A percentile compares a stretch with the other conserved stretches of the same genome.
phyloP scores from a whole-genome alignment of 192 early-diverging fungal species.

The Coemansia sp. region DNA sequence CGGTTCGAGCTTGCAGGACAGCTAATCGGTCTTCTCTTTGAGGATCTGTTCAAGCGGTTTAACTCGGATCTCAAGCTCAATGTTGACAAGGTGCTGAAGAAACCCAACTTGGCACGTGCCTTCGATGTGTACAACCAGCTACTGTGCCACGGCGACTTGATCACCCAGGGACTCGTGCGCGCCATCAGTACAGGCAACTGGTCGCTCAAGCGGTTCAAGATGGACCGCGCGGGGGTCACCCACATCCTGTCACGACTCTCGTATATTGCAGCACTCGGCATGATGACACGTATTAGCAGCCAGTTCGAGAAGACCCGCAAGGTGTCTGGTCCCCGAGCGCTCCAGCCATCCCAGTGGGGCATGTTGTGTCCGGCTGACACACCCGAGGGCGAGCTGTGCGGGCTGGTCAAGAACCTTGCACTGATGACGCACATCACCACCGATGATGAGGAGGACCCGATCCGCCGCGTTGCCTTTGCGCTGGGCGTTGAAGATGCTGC shows the following conservation, averaged over 20 bases:
- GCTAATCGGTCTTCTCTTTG: conserved; percentile 89
- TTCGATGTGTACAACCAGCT: conserved; percentile 85
- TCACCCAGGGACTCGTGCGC: conserved; percentile 88
- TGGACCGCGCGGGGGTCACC: conserved; percentile 97
- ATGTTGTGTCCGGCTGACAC: conserved; percentile 99
- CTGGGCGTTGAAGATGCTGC: conserved; percentile 94
- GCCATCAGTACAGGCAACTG: conserved; percentile 98
- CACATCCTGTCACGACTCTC: conserved; percentile 91
- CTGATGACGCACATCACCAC: conserved; percentile 96
- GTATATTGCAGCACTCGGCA: conserved; percentile 93
- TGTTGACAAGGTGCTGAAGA: conserved; percentile 89
- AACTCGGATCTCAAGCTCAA: conserved; percentile 83
- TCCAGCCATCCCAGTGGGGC: conserved; percentile 97
- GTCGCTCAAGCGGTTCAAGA: conserved; percentile 98
- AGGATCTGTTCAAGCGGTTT: conserved; percentile 97
- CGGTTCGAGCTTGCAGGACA: conserved; percentile 97
- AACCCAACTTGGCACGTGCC: conserved; percentile 79
- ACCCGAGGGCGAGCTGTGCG: conserved; percentile 99
- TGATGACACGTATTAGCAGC: conserved; percentile 94
- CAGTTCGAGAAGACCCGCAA: conserved; percentile 99
- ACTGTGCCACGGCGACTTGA: conserved; percentile 71
- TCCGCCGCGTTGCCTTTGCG: conserved; percentile 78
- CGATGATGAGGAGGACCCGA: conserved; percentile 73
- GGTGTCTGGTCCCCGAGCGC: conserved; percentile 91
- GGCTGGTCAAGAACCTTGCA: conserved; percentile 98